Base-by-base conservation (phyloP, 1,284 basidiomycete genomes). In the Trichosporon sp. region DNA sequence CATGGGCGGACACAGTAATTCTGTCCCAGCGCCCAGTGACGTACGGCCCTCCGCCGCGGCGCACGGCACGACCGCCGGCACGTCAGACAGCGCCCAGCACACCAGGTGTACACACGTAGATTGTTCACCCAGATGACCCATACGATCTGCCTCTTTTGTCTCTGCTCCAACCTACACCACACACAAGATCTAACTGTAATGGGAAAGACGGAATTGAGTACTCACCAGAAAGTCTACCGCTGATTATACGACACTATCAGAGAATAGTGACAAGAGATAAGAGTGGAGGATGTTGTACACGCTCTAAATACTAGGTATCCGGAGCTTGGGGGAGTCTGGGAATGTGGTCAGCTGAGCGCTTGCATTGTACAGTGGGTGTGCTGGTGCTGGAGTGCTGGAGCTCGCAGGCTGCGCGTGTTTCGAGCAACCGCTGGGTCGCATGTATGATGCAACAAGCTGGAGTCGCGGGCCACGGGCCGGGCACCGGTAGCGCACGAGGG, bases 401-500 rank as follows among this genome's bases (percentile, higher is more conserved):
- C 7, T 19, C 46, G 46, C 19, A 10, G 51, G 51, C 19, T 8
- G 19, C 14, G 21, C 51, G 51, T 10, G 51, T 54, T 54, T 54
- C 51, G 46, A 37, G 38, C 26, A 26, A 40, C 38, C 11, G 38
- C 35, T 37, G 35, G 35, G 35, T 37, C 35, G 35, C 35, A 37
- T 37, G 19, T 54, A 16, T 54, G 21, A 21, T 54, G 51, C 19
- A 54, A 54, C 46, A 16, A 37, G 48, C 14, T 43, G 40, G 48
- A 19, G 51, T 54, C 51, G 51, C 51, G 51, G 51, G 51, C 21
- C 51, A 54, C 51, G 51, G 51, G 51, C 51, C 51, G 51, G 51
- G 51, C 51, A 54, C 51, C 51, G 51, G 51, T 10, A 19, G 21
- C 8, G 51, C n/a, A 19, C 19, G 51, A 54, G 21, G 51, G 19